These are phyloP conservation scores for Suillus brevipes DNA, from an alignment of 768 basidiomycete genomes.

Conservation along the genomic window DNA sequence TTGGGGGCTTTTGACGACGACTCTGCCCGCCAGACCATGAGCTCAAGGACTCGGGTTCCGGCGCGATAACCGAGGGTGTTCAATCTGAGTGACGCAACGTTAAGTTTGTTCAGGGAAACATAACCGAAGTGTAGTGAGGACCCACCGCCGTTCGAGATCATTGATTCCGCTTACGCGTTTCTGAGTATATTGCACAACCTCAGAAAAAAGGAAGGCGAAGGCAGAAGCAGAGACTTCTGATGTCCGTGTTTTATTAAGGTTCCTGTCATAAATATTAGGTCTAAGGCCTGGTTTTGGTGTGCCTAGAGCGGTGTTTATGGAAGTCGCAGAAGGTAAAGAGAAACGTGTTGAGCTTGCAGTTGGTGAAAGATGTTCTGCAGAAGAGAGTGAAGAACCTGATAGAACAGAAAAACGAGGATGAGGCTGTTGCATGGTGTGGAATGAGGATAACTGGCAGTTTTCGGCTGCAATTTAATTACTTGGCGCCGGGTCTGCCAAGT, in stretches of 20 bases:
- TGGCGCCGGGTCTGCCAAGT: not conserved
- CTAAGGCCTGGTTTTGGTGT: slow-evolving; percentile 43
- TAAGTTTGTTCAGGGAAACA: not conserved
- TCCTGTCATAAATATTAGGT: slow-evolving; percentile 86
- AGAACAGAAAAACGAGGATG: slow-evolving; percentile 69
- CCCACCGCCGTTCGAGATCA: slow-evolving; percentile 90
- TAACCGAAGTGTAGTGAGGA: slow-evolving; percentile 1
- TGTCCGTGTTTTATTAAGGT: slow-evolving; percentile 82
- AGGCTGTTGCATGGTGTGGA: slow-evolving; percentile 50
- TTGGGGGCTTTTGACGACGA: slow-evolving; percentile 85
- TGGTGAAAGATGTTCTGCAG: slow-evolving; percentile 50
- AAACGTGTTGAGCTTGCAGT: slow-evolving; percentile 66
- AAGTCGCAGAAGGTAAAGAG: slow-evolving; percentile 60
- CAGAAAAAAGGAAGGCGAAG: slow-evolving; percentile 89
- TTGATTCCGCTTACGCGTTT: slow-evolving; percentile 92
- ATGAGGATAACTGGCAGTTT: not conserved
- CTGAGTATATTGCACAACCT: slow-evolving; percentile 95
- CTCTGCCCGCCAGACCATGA: slow-evolving; percentile 80
- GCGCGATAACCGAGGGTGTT: slow-evolving; percentile 93
- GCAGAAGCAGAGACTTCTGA: slow-evolving; percentile 83
- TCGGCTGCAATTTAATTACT: not conserved
- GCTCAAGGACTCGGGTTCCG: slow-evolving; percentile 82
- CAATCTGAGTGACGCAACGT: slow-evolving; percentile 50
- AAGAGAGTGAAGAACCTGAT: slow-evolving; percentile 55
- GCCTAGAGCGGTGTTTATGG: slow-evolving; percentile 43